A percentile compares a stretch with the other conserved stretches of the same genome.
Evolutionary conservation across 2,329 filamentous ascomycete species (phyloP).

Genomic region (Elsinoe fawcettii): DNA sequence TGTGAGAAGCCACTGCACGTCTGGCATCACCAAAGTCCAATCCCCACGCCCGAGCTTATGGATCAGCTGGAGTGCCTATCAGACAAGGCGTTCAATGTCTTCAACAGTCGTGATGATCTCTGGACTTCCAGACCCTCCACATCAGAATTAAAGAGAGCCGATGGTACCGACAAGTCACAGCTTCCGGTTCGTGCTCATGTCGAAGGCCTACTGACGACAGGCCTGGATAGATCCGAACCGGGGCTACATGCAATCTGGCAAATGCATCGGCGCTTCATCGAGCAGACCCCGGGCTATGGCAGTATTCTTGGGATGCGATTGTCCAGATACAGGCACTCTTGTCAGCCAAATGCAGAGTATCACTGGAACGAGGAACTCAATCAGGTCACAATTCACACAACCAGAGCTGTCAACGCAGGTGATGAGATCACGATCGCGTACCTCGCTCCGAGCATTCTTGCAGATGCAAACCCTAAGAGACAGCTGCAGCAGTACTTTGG

Average conservation of each 20-base stretch:
- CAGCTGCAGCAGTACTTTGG: not conserved
- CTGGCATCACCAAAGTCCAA: not conserved
- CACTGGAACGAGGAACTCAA: constrained; percentile 15
- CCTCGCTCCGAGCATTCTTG: not conserved
- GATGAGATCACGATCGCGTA: constrained; percentile 20
- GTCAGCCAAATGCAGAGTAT: constrained; percentile 18
- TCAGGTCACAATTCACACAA: constrained; percentile 15
- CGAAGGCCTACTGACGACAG: not conserved
- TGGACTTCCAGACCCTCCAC: too few species aligned
- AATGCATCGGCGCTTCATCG: not conserved
- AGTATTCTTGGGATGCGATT: not conserved
- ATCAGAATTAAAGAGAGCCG: not conserved
- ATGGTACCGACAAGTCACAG: not conserved
- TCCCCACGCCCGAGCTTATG: not conserved
- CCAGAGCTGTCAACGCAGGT: constrained; percentile 13
- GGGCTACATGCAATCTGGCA: not conserved
- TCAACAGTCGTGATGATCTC: not conserved
- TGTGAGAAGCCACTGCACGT: not conserved
- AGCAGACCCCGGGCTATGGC: not conserved
- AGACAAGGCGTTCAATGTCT: not conserved
- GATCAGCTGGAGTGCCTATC: not conserved
- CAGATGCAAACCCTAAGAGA: not conserved
- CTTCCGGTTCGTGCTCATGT: not conserved
- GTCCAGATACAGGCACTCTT: constrained; percentile 16
- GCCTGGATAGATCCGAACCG: not conserved